Conservation (phyloP, 208 protist species). For the Leishmania arabica region DNA sequence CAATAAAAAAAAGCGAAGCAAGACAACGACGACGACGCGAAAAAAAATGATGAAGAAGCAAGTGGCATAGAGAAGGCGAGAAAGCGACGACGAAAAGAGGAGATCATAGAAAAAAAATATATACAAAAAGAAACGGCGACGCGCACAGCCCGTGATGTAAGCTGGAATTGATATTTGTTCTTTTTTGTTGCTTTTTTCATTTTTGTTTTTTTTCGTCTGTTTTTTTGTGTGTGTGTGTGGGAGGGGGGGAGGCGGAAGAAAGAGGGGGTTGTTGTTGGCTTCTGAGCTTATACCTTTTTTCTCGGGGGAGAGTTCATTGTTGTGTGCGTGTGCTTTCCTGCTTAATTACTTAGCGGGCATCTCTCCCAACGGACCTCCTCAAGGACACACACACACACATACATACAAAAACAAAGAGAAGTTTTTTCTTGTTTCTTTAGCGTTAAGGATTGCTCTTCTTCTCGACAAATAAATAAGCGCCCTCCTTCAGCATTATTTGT, state of each 20-base stretch:
- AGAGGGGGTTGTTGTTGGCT: no score
- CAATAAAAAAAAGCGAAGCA: no score
- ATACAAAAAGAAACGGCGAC: not conserved
- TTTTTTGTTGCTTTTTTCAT: not conserved
- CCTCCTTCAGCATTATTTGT: no score
- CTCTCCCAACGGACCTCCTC: not conserved
- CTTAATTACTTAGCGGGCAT: no score
- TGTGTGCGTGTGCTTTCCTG: no score
- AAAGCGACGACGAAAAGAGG: slow-evolving; percentile 6
- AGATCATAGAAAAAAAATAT: slow-evolving; percentile 3
- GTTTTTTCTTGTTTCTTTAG: not conserved
- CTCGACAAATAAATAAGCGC: not conserved
- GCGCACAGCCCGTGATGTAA: not conserved
- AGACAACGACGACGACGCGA: no score
- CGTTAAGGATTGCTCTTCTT: not conserved
- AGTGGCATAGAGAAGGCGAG: not conserved
- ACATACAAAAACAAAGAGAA: not conserved
- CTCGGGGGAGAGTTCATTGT: no score
- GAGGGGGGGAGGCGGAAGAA: no score
- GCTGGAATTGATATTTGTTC: not conserved
- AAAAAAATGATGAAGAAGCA: no score
- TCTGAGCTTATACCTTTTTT: not conserved
- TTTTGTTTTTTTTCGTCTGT: no score
- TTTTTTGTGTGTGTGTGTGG: no score
- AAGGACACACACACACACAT: not conserved